Conservation (phyloP, 768 basidiomycete genomes). For the Boletus edulis region DNA sequence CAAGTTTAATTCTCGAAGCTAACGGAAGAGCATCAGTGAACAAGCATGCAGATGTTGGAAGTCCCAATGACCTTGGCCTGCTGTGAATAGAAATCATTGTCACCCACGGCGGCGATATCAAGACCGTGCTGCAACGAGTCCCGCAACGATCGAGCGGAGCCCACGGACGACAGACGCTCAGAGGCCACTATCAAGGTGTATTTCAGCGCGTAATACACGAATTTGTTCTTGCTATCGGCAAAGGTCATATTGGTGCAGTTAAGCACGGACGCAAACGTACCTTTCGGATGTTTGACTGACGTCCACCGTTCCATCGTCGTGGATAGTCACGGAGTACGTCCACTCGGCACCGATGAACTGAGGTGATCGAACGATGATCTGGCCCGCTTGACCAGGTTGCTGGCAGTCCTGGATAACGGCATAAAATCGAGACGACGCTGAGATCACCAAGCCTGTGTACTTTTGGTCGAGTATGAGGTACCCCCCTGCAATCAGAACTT, state of each 20-base stretch:
- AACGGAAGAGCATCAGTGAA: constrained; percentile 3
- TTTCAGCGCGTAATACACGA: constrained; percentile 87
- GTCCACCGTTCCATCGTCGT: constrained; percentile 28
- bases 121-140: constrained; percentile 51
- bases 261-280: constrained; percentile 6
- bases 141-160: constrained; percentile 43
- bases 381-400: constrained; percentile 29
- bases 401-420: constrained; percentile 54
- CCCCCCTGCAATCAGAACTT: constrained; percentile 93
- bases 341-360: constrained; percentile 85
- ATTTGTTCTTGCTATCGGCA: constrained; percentile 72
- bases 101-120: constrained; percentile 81
- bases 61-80: constrained; percentile 60
- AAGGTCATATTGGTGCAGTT: constrained; percentile 3
- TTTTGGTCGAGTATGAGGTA: constrained; percentile 92
- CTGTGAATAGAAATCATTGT: constrained; percentile 99
- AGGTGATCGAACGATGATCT: constrained; percentile 79
- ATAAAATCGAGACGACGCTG: constrained; percentile 94
- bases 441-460: constrained; percentile 85
- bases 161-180: constrained; percentile 37
- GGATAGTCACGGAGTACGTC: constrained; percentile 57
- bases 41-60: not conserved
- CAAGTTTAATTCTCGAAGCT: constrained; percentile 66
- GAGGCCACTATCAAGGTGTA: constrained; percentile 66
- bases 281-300: constrained; percentile 24